Evolutionary conservation across 2,329 filamentous ascomycete genomes (phyloP), one percentile per base, ranked within the genome.

Genomic region (Paradendryphiella salina): DNA sequence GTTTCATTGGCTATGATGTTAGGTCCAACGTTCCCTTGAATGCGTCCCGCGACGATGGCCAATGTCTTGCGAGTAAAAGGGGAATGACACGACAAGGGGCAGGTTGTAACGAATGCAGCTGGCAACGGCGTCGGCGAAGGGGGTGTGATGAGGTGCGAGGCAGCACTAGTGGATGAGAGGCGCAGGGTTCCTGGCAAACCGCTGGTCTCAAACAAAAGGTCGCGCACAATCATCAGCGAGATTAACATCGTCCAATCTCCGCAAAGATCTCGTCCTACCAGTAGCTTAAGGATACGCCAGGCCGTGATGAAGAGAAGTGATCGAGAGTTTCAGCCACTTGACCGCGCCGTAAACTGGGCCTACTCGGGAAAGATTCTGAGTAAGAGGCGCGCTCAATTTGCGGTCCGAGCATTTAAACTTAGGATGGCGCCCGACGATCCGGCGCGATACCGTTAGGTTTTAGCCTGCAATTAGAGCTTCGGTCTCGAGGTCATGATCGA

Each of bases 261-360:
- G 23, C 23, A 26, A 26, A 6, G 23, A 9, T 26, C 23, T 26
- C 41, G 46, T 21, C 57, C 56, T 56, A 57, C 55, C 51, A 46
- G 35, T 62, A 48, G 42, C 39, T 47, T 36, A 35, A 46, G 48
- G 53, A 45, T 54, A 57, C 48, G 33, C 20, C 42, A 45, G 34
- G 48, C 60, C 53, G 41, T 51, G 20, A 41, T 53, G 45, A 53
- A 52, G 56, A 56, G 45, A 33, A 54, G 56, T 56, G 49, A 57
- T 48, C 54, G 51, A 47, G 42, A 51, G 67, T 70, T 67, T 69
- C 67, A 69, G 61, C 57, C 60, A 64, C 60, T 49, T 39, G 42
- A 36, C 54, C 44, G 50, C 49, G 60, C 54, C 54, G 60, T 57
- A 57, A 41, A 50, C 57, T 59, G 56, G 36, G 21, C 59, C 49